Conservation (phyloP, 768 basidiomycete genomes). For the Amanita exitialis region DNA sequence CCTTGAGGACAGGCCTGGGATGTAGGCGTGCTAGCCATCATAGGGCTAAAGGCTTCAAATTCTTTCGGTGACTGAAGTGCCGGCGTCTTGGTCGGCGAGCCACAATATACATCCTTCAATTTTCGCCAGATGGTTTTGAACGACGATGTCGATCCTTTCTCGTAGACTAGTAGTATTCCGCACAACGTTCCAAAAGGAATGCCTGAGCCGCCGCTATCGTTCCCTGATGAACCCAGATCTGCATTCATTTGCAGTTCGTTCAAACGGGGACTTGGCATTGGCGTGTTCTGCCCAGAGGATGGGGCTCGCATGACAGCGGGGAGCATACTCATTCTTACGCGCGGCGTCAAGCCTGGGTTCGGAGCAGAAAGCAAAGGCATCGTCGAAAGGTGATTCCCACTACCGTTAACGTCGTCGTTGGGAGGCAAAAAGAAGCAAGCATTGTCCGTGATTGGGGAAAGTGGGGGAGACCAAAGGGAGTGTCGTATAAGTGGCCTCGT, state of each 20-base stretch:
- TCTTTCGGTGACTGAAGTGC: not conserved
- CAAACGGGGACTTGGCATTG: slow-evolving; percentile 12
- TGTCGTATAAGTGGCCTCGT: slow-evolving; percentile 1
- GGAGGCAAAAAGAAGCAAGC: slow-evolving; percentile 10
- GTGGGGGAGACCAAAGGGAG: slow-evolving; percentile 9
- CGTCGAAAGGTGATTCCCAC: not conserved
- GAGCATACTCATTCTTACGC: slow-evolving; percentile 5
- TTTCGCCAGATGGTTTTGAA: slow-evolving; percentile 72
- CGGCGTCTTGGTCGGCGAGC: slow-evolving; percentile 19
- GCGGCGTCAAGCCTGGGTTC: slow-evolving; percentile 4
- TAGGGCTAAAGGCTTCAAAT: slow-evolving; percentile 1
- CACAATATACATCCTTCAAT: slow-evolving; percentile 59
- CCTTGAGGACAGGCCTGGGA: slow-evolving; percentile 1
- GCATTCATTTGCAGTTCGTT: not conserved
- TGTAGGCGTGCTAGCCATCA: slow-evolving; percentile 5
- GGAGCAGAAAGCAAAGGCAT: slow-evolving; percentile 8
- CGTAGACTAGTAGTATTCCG: slow-evolving; percentile 70
- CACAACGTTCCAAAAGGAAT: slow-evolving; percentile 35
- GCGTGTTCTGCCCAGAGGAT: slow-evolving; percentile 7
- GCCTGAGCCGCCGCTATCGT: not conserved
- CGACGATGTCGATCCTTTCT: slow-evolving; percentile 85
- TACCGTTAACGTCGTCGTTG: not conserved
- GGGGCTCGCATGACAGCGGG: slow-evolving; percentile 1
- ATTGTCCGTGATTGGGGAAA: slow-evolving; percentile 14
- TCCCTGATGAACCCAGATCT: not conserved